A percentile compares a stretch with the other conserved stretches of the same genome.
Evolutionary conservation across 345 rosid species (phyloP).

Genomic region (Crucihimalaya himalaica): DNA sequence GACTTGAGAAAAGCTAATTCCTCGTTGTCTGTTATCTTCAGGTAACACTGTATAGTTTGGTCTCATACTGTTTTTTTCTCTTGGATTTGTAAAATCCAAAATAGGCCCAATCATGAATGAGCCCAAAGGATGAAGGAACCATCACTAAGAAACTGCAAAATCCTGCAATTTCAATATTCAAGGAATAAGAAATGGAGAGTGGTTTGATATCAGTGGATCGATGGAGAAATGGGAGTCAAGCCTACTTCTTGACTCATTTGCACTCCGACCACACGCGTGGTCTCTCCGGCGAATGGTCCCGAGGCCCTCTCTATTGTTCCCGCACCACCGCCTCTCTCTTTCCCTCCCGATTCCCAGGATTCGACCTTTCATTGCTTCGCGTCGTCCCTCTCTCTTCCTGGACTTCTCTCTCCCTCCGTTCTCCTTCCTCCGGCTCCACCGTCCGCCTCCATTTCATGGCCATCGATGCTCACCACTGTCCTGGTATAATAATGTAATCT

Average conservation of each 20-base stretch:
- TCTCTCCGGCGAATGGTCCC: constrained; percentile 57
- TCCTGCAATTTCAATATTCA: background rate
- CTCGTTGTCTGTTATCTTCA: too few relatives aligned
- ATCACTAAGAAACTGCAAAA: background rate
- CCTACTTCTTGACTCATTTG: constrained; percentile 74
- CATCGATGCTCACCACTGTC: constrained; percentile 75
- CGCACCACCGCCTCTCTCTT: constrained; percentile 69
- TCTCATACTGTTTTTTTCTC: too few relatives aligned
- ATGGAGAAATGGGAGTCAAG: constrained; percentile 68
- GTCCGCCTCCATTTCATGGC: constrained; percentile 53
- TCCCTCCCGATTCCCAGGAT: constrained; percentile 64
- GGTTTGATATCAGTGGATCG: constrained; percentile 77
- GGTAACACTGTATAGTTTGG: background rate
- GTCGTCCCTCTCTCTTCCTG: constrained; percentile 57
- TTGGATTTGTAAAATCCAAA: too few relatives aligned
- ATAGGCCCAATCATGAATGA: too few relatives aligned
- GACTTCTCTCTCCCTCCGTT: constrained; percentile 54
- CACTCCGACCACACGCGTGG: constrained; percentile 78
- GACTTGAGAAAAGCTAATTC: too few relatives aligned
- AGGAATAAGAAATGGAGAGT: constrained; percentile 52
- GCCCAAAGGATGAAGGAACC: too few relatives aligned
- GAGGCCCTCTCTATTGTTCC: constrained; percentile 77
- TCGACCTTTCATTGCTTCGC: constrained; percentile 65
- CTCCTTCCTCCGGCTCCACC: constrained; percentile 49
- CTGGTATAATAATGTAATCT: constrained; percentile 41